Percentiles rank a stretch among this genome's conserved stretches.
phyloP scores from a whole-genome alignment of 768 basidiomycete species.

The Phlebiopsis gigantea region DNA sequence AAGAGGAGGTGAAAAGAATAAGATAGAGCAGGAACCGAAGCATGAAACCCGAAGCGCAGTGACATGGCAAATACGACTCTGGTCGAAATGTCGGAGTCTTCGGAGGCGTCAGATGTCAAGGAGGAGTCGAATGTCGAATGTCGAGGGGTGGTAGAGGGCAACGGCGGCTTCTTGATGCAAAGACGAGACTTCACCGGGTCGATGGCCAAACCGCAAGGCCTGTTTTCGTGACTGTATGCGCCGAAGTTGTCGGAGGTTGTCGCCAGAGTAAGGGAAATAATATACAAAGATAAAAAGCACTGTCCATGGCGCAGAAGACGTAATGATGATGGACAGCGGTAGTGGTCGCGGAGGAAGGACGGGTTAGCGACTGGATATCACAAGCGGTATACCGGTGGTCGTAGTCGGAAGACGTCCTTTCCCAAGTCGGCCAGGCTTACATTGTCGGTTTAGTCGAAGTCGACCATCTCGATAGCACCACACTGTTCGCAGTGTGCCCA shows the following conservation, averaged over 20 bases:
- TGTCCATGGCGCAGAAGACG: neutral
- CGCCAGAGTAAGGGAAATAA: neutral
- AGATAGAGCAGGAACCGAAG: neutral
- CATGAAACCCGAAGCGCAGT: neutral
- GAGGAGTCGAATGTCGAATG: neutral
- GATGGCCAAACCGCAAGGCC: neutral
- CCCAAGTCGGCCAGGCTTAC: neutral
- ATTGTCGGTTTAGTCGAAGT: slow-evolving; percentile 46
- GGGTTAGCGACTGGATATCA: neutral
- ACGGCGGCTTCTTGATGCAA: neutral
- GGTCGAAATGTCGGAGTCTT: neutral
- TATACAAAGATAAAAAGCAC: neutral
- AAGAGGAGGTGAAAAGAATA: neutral
- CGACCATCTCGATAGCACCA: slow-evolving; percentile 86
- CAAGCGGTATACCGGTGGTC: neutral
- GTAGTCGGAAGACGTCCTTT: neutral
- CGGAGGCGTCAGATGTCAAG: neutral
- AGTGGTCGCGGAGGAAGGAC: neutral
- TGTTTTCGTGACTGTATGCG: slow-evolving; percentile 1
- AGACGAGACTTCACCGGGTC: neutral
- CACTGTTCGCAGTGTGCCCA: slow-evolving; percentile 88
- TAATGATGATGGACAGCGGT: neutral
- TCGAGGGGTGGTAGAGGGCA: neutral
- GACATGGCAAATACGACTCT: neutral
- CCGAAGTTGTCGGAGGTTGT: neutral